Conservation (phyloP, 345 rosid genomes). For the Psidium friedrichsthalianum region DNA sequence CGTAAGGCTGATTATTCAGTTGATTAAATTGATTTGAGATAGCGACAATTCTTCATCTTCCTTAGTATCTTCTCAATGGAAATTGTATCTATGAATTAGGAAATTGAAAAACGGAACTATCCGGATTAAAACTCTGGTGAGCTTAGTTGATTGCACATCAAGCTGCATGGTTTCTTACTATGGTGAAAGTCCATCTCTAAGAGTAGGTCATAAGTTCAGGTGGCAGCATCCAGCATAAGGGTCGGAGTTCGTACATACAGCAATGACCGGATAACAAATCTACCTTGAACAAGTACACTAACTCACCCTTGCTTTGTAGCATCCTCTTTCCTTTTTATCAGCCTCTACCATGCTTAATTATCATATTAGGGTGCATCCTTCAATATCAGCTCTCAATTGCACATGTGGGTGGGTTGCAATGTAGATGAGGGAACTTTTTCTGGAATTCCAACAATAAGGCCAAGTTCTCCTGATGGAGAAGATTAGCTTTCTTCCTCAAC, state of each 20-base stretch:
- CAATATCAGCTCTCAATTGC: neutral
- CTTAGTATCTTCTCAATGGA: neutral
- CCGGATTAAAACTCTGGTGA: neutral
- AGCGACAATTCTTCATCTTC: neutral
- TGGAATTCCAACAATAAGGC: constrained; percentile 34
- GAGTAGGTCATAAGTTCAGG: neutral
- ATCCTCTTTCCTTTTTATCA: neutral
- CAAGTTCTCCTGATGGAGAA: constrained; percentile 49
- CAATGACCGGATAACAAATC: neutral
- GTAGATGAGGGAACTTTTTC: constrained; percentile 24
- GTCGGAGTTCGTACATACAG: neutral
- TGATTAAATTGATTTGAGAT: neutral
- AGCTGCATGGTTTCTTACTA: neutral
- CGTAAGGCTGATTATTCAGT: neutral
- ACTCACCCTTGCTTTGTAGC: neutral
- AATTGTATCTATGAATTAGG: neutral
- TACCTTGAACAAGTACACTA: neutral
- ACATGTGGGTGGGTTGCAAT: constrained; percentile 7
- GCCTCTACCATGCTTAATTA: neutral
- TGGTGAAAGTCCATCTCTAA: neutral
- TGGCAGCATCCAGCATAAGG: neutral
- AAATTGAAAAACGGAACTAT: neutral
- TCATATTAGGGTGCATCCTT: neutral
- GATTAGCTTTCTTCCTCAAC: constrained; percentile 39
- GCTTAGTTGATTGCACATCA: neutral